Base-by-base conservation (phyloP, 371 early-diverging fungal species). In the Lichtheimia ornata region DNA sequence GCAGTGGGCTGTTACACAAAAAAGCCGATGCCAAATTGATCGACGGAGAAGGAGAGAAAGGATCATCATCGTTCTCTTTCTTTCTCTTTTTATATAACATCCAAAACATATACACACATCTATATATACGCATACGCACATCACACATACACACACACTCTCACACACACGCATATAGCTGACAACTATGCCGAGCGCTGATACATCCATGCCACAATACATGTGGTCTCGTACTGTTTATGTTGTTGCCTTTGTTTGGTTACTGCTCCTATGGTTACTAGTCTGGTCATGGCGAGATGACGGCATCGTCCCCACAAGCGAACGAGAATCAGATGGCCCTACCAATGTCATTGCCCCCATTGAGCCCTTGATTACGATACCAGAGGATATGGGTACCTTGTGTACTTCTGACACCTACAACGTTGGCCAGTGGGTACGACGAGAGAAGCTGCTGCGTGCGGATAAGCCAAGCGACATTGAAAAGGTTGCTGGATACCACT, bases 321-420 rank as follows among this genome's bases (percentile, higher is more conserved):
- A 58, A 25, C 64, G 64, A 24, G 40, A 53, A 4, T 20, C 40
- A 6, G 47, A 59, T 14, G 9, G 18, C 6, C 43, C 61, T 1
- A n/a, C 24, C 12, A 28, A 7, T 17, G 27, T 59, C 24, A 42
- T 44, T 42, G 43, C 30, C 45, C 35, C 24, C 20, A 28, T 58
- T n/a, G 60, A 63, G 15, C 56, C 60, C 24, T 27, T 63, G 49
- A 50, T 53, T 5, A 25, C 43, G 6, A 20, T 59, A 5, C 63
- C 62, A 52, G 28, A 53, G 24, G 50, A 69, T 47, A 20, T 56
- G 13, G 28, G 50, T 7, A 14, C 50, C 41, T 25, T 73, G n/a
- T 80, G 81, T 44, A 75, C 75, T 9, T 50, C 70, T 2, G 64
- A 70, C 7, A 58, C 65, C 0, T 80, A 66, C 24, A 77, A 74